These are phyloP conservation scores for Cryphonectria radicalis DNA, from an alignment of 2,329 filamentous ascomycete genomes.

Conservation along the genomic window DNA sequence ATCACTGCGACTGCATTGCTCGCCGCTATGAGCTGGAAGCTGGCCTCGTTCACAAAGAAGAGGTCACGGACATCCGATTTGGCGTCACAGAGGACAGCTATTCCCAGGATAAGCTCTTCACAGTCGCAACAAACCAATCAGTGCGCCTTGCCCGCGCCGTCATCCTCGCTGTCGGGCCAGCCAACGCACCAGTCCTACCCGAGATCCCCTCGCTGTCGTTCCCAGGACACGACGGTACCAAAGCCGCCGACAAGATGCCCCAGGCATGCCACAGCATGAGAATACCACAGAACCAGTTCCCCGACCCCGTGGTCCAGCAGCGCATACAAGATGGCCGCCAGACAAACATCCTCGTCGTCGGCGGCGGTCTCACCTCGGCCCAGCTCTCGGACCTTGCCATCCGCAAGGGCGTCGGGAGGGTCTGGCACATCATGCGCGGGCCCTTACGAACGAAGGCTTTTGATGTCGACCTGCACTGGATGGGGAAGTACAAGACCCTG, in stretches of 20 bases:
- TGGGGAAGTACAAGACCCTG: constrained; percentile 80
- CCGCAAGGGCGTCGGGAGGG: constrained; percentile 65
- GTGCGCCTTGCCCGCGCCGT: constrained; percentile 64
- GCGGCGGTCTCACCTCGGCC: constrained; percentile 76
- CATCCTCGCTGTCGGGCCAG: constrained; percentile 73
- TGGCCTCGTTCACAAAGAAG: constrained; percentile 62
- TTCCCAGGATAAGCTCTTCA: constrained; percentile 63
- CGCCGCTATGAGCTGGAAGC: constrained; percentile 62
- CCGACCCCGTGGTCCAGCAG: constrained; percentile 53
- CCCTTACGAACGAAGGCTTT: constrained; percentile 70
- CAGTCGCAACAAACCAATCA: constrained; percentile 59
- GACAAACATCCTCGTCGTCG: constrained; percentile 73
- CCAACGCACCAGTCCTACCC: constrained; percentile 59
- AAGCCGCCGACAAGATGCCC: constrained; percentile 30
- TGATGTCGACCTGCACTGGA: constrained; percentile 77
- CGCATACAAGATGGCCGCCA: constrained; percentile 53
- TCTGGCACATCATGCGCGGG: constrained; percentile 72
- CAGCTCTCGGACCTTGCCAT: constrained; percentile 73
- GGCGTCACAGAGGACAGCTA: constrained; percentile 50
- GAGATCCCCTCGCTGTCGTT: constrained; percentile 16
- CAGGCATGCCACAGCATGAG: constrained; percentile 69
- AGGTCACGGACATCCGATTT: constrained; percentile 65
- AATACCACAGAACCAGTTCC: constrained; percentile 55
- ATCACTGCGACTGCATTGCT: constrained; percentile 63
- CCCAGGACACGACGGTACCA: constrained; percentile 17